Base-by-base conservation (phyloP, 2,329 filamentous ascomycete genomes). In the Didymella segeticola region DNA sequence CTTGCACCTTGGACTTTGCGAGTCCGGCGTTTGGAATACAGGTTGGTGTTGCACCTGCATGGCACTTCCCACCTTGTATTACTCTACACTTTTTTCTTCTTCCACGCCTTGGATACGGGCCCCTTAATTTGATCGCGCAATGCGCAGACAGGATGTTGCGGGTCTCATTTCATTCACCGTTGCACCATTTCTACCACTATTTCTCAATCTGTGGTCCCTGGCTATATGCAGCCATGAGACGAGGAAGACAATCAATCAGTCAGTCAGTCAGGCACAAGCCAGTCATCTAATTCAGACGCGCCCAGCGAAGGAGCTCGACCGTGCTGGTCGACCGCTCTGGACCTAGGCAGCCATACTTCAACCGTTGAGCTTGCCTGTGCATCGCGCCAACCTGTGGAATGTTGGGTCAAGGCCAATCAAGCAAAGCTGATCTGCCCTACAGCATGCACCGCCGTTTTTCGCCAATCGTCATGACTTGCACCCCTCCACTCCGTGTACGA, bases 1-100 rank as follows among this genome's bases (percentile, higher is more conserved):
- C 62, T 58, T 59, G 59, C 50, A 56, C 51, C 48, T 53, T 62
- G 67, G 66, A 64, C 51, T 57, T 64, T 51, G 60, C 61, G 66
- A 64, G 67, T 68, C 70, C 61, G 74, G 74, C 72, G 72, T 76
- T 75, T 71, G 61, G 60, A 61, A 66, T 67, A 69, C 63, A 67
- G 67, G 66, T 62, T 63, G 68, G 67, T 70, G 66, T 69, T 72
- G 68, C 63, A 64, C 69, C 67, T 72, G 68, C 63, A 64, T 69
- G 62, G 63, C 66, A 60, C 63, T 70, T 70, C 59, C 42, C 60
- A 62, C 62, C 64, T 63, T 67, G 67, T 70, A 65, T 66, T 67
- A 68, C 55, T 68, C 47, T 45, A 54, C 52, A 54, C 47, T 56
- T 62, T 58, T 58, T 62, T 58, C 60, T 42, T 51, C 57, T 62